Evolutionary conservation across 768 basidiomycete species (phyloP).

Genomic region (Tricholoma saponaceum): DNA sequence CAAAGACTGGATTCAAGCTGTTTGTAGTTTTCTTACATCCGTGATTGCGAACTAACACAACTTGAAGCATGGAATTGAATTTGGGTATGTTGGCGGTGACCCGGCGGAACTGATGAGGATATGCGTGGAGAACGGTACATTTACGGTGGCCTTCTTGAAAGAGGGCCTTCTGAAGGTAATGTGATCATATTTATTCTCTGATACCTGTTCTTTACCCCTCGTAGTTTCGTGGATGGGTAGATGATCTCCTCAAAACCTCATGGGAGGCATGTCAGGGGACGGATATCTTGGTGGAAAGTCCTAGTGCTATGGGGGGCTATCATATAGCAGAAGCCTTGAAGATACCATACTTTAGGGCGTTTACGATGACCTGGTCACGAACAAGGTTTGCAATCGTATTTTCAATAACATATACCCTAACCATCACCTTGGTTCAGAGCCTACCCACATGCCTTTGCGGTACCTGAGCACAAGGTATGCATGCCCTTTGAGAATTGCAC

Average conservation of each 20-base stretch:
- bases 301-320: slow-evolving; percentile 95
- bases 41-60: slow-evolving; percentile 4
- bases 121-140: slow-evolving; percentile 97
- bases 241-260: slow-evolving; percentile 90
- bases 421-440: slow-evolving; percentile 44
- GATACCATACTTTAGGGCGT: slow-evolving; percentile 93
- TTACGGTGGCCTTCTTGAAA: slow-evolving; percentile 91
- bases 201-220: background rate
- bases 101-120: slow-evolving; percentile 97
- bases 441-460: slow-evolving; percentile 97
- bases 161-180: slow-evolving; percentile 82
- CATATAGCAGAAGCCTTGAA: slow-evolving; percentile 94
- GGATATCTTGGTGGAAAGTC: slow-evolving; percentile 91
- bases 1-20: slow-evolving; percentile 91
- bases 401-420: slow-evolving; percentile 2
- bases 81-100: slow-evolving; percentile 91
- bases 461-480: slow-evolving; percentile 85
- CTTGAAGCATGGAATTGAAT: slow-evolving; percentile 89
- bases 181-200: slow-evolving; percentile 1
- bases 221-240: slow-evolving; percentile 96
- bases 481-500: background rate
- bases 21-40: slow-evolving; percentile 36
- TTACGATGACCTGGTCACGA: slow-evolving; percentile 97
- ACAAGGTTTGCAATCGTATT: slow-evolving; percentile 52
- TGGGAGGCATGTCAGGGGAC: slow-evolving; percentile 97